Evolutionary conservation across 1,284 basidiomycete species (phyloP).

Genomic region (Fomitopsis schrenkii): DNA sequence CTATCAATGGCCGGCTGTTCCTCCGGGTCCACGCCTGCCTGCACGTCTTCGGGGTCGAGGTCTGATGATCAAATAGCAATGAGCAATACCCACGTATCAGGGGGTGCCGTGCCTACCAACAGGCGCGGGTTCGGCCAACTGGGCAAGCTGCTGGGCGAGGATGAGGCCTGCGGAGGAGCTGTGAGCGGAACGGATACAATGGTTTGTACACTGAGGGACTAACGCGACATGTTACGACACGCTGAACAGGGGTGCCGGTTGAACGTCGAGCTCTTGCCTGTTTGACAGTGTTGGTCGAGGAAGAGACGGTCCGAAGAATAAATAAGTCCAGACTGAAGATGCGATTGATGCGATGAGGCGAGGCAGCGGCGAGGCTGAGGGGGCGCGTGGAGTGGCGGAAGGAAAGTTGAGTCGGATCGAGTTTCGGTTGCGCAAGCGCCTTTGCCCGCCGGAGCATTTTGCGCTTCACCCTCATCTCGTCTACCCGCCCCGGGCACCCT

Average conservation of each 20-base stretch:
- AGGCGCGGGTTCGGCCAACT: conserved; percentile 70
- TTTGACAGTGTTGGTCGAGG: not conserved
- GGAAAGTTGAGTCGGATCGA: not conserved
- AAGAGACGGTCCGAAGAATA: not conserved
- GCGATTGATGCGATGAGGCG: conserved; percentile 3
- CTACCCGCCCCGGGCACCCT: conserved; percentile 13
- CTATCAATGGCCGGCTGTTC: conserved; percentile 20
- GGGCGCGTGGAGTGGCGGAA: conserved; percentile 3
- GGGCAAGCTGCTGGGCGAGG: conserved; percentile 79
- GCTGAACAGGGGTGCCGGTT: not conserved
- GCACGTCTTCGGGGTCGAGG: conserved; percentile 72
- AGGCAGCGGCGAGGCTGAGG: conserved; percentile 8
- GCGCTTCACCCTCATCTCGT: conserved; percentile 18
- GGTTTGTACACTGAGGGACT: not conserved
- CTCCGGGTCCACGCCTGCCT: conserved; percentile 15
- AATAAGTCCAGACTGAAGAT: conserved; percentile 4
- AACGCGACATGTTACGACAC: conserved; percentile 8
- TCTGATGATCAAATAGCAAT: conserved; percentile 41
- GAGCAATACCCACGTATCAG: conserved; percentile 13
- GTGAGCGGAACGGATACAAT: not conserved
- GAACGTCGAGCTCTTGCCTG: not conserved
- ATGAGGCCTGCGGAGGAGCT: conserved; percentile 43
- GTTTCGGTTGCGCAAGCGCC: conserved; percentile 8
- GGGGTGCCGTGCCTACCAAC: conserved; percentile 41
- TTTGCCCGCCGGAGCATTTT: conserved; percentile 16